Percentiles rank a stretch among this genome's conserved stretches.
These are phyloP conservation scores for Podaxis sp. DNA, from an alignment of 768 basidiomycete species.

Conservation along the genomic window DNA sequence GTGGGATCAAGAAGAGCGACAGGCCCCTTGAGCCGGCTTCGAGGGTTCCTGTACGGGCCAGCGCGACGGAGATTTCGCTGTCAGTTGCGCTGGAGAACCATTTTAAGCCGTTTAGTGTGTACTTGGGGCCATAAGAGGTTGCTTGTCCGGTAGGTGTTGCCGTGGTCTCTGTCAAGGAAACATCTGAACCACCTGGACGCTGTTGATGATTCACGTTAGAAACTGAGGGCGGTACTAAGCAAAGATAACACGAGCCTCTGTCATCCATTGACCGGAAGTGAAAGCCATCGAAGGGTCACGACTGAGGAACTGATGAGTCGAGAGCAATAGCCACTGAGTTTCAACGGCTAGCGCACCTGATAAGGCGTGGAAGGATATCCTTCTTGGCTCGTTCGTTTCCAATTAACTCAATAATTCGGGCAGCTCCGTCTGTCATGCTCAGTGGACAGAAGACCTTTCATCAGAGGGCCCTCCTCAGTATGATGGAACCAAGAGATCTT, in stretches of 20 bases:
- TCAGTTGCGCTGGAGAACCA: constrained; percentile 88
- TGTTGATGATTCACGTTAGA: constrained; percentile 31
- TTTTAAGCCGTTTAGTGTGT: constrained; percentile 68
- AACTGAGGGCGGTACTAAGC: constrained; percentile 30
- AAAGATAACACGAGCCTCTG: constrained; percentile 45
- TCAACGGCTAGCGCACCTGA: constrained; percentile 40
- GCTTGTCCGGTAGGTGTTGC: constrained; percentile 39
- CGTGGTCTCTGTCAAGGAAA: constrained; percentile 69
- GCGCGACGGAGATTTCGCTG: constrained; percentile 65
- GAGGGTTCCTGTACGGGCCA: constrained; percentile 66
- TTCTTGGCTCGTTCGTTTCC: constrained; percentile 60
- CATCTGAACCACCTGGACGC: constrained; percentile 75
- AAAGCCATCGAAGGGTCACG: constrained; percentile 61
- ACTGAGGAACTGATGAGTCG: constrained; percentile 29
- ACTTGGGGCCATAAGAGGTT: constrained; percentile 45
- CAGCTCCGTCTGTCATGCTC: constrained; percentile 79
- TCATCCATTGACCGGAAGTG: constrained; percentile 85
- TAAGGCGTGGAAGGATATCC: constrained; percentile 56
- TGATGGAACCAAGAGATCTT: not conserved
- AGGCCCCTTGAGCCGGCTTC: constrained; percentile 60
- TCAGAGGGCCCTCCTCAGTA: not conserved
- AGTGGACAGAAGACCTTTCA: constrained; percentile 66
- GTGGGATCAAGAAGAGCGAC: constrained; percentile 73
- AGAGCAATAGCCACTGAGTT: not conserved
- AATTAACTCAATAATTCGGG: constrained; percentile 66